Base-by-base conservation (phyloP, 2,329 filamentous ascomycete genomes). In the Ilyonectria destructans region DNA sequence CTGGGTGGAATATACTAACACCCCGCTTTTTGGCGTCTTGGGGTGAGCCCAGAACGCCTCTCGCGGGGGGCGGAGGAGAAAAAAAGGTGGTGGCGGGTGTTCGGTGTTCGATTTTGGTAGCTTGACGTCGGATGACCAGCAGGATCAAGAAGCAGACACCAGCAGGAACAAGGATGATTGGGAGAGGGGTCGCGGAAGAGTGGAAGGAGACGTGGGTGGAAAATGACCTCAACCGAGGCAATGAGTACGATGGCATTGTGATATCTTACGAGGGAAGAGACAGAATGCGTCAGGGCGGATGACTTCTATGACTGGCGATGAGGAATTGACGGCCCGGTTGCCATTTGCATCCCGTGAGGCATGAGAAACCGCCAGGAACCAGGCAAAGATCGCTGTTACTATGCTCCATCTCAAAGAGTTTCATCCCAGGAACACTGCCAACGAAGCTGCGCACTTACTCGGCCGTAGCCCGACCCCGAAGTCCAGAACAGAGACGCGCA, bases 141-240 rank as follows among this genome's bases (percentile, higher is more conserved):
- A 49, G 51, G 37, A 52, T 37, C 29, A 17, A 46, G 45, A 13
- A 21, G 51, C 51, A 43, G 15, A 43, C 15, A 54, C 19, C 51
- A 35, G 51, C 31, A 19, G 51, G 51, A 54, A 7, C 51, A 54
- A 37, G 51, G 31, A 35, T 54, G 19, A 23, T 17, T 23, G 19
- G n/a, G n/a, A 21, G 31, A 31, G 51, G 29, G 51, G 6, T 15
- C 17, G 9, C 29, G 51, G 31, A 21, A 33, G 49, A 37, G n/a
- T 17, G 51, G 51, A 31, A 21, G 31, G 29, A 54, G 29, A 58
- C 29, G 56, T 33, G 49, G 29, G 49, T 13, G 29, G 26, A 12
- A 15, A 56, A 57, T 69, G 69, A 68, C 49, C 70, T 74, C 70
- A 69, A 56, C 64, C 35, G 55, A 55, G 63, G 37, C 33, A 7